These are phyloP conservation scores for Tremella mesenterica DNA, from an alignment of 768 basidiomycete species.

Conservation along the genomic window DNA sequence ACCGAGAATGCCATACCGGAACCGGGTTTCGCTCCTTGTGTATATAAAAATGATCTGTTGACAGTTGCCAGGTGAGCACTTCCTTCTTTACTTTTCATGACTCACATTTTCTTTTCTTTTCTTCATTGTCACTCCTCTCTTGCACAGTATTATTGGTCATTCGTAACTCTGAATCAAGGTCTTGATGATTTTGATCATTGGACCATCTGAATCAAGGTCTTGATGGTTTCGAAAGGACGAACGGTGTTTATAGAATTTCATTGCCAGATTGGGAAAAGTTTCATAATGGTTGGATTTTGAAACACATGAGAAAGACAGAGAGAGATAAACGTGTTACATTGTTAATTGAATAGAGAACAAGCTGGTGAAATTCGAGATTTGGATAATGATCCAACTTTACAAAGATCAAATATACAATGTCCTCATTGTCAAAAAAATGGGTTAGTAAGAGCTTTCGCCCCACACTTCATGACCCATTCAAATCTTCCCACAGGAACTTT, in stretches of 20 bases:
- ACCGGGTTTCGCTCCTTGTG: slow-evolving; percentile 63
- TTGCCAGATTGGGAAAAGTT: no score
- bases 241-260: no score
- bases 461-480: no score
- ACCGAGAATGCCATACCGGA: slow-evolving; percentile 58
- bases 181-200: no score
- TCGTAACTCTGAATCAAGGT: no score
- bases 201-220: no score
- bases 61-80: slow-evolving; percentile 87
- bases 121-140: neutral
- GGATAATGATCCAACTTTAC: slow-evolving; percentile 82
- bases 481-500: neutral
- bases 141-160: neutral
- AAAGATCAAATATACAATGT: slow-evolving; percentile 74
- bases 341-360: slow-evolving; percentile 87
- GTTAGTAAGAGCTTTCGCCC: slow-evolving; percentile 29
- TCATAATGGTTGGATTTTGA: no score
- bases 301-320: no score
- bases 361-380: slow-evolving; percentile 83
- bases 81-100: slow-evolving; percentile 3
- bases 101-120: neutral
- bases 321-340: no score
- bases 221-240: no score
- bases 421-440: slow-evolving; percentile 62
- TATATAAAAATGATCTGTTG: slow-evolving; percentile 86